Evolutionary conservation across 257 asterid genomes (phyloP).

Genomic region (Vinca minor): DNA sequence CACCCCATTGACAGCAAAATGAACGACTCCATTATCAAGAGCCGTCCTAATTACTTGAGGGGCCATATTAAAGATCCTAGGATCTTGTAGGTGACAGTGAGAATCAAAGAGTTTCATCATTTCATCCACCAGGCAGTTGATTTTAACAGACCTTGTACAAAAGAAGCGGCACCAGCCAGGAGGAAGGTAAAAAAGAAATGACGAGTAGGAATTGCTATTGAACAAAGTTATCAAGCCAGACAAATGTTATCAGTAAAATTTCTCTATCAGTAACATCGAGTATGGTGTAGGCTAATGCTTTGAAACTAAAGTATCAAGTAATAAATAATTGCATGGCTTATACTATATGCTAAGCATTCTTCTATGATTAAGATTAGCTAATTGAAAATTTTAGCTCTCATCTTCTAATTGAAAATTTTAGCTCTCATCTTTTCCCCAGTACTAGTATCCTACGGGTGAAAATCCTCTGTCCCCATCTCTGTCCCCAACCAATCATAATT

Average conservation of each 20-base stretch:
- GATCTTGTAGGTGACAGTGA: constrained; percentile 94
- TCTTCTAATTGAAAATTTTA: no score
- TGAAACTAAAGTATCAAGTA: background rate
- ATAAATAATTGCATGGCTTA: background rate
- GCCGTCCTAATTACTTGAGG: constrained; percentile 55
- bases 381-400: background rate
- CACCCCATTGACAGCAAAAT: constrained; percentile 82
- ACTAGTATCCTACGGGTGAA: no score
- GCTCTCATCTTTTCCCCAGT: no score
- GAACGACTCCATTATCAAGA: constrained; percentile 55
- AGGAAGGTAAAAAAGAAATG: no score
- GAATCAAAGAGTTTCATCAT: constrained; percentile 75
- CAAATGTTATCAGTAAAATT: background rate
- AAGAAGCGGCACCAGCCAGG: background rate
- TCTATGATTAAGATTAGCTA: background rate
- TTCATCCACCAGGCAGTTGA: background rate
- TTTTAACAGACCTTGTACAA: background rate
- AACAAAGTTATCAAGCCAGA: background rate
- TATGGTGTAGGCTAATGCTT: background rate
- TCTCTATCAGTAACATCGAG: background rate
- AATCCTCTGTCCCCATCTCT: no score
- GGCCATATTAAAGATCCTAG: constrained; percentile 43
- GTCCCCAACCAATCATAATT: no score
- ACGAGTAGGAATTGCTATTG: no score
- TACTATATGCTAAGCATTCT: background rate